These are phyloP conservation scores for Escovopsis sp. DNA, from an alignment of 2,329 filamentous ascomycete genomes.

Conservation along the genomic window DNA sequence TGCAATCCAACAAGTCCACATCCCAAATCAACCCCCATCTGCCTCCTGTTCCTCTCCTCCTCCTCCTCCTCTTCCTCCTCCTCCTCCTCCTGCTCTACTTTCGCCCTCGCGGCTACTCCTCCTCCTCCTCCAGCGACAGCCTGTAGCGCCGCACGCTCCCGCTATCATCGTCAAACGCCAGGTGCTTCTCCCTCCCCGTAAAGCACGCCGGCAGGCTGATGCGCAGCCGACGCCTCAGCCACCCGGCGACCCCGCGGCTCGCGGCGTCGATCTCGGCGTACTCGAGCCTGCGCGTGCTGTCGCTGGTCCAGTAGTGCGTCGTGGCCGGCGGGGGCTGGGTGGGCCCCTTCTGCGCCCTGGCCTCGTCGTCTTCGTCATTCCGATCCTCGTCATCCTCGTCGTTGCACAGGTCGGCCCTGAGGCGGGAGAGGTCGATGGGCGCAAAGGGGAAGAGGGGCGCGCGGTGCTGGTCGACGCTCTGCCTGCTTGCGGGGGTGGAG, in stretches of 20 bases:
- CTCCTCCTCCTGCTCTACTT: background rate
- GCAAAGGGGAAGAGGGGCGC: conserved; percentile 37
- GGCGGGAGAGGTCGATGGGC: conserved; percentile 24
- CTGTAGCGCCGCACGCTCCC: conserved; percentile 50
- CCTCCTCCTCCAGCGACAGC: conserved; percentile 39
- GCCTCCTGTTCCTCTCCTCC: background rate
- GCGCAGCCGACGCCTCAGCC: conserved; percentile 37
- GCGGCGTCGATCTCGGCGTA: conserved; percentile 54
- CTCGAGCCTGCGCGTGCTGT: conserved; percentile 45
- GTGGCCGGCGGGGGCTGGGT: conserved; percentile 35
- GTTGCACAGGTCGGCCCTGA: conserved; percentile 2
- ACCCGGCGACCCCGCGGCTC: conserved; percentile 43
- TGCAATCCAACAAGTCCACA: too few relatives aligned
- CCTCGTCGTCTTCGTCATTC: too few relatives aligned
- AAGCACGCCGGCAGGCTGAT: conserved; percentile 42
- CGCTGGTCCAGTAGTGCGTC: conserved; percentile 53
- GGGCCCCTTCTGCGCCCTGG: conserved; percentile 10
- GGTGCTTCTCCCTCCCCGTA: conserved; percentile 32
- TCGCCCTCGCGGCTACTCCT: background rate
- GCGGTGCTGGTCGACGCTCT: conserved; percentile 5
- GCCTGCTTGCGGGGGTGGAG: too few relatives aligned
- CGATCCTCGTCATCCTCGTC: too few relatives aligned
- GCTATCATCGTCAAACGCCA: conserved; percentile 46
- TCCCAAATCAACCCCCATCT: background rate
- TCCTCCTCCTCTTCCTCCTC: background rate